Conservation (phyloP, 2,329 filamentous ascomycete genomes). For the Grosmannia serpens region DNA sequence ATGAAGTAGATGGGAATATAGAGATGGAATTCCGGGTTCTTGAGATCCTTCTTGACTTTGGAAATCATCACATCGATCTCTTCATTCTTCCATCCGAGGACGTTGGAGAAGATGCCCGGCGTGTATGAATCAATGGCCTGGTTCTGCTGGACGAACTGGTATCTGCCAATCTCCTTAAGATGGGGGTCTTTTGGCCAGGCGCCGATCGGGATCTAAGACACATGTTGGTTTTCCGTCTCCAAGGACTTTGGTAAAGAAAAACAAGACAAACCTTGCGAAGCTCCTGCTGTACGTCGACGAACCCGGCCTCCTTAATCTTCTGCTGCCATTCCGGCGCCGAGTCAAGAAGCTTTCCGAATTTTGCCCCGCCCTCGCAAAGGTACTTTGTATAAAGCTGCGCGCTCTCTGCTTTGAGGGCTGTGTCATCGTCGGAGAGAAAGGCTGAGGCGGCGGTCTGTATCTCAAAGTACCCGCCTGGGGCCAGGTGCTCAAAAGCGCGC, state of each 20-base stretch:
- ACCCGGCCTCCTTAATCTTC: constrained; percentile 17
- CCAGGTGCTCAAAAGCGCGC: constrained; percentile 22
- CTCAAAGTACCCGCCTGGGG: constrained; percentile 42
- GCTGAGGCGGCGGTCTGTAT: constrained; percentile 32
- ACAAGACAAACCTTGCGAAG: background rate
- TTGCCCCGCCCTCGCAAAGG: constrained; percentile 7
- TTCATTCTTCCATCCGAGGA: constrained; percentile 14
- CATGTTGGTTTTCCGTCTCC: too few species aligned
- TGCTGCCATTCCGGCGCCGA: constrained; percentile 10
- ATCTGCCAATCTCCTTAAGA: constrained; percentile 5
- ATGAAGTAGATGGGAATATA: constrained; percentile 5
- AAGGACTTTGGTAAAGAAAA: too few species aligned
- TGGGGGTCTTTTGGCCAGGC: constrained; percentile 14
- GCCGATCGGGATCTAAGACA: constrained; percentile 15
- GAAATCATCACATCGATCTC: constrained; percentile 8
- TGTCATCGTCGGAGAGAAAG: constrained; percentile 16
- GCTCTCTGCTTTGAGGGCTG: constrained; percentile 4
- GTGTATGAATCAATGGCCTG: constrained; percentile 2
- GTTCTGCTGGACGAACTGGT: background rate
- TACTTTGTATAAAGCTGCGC: constrained; percentile 9
- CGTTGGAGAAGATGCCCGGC: background rate
- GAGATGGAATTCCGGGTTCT: constrained; percentile 5
- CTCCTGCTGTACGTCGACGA: constrained; percentile 14
- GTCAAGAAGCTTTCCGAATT: constrained; percentile 9
- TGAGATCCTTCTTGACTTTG: constrained; percentile 6